phyloP scores from a whole-genome alignment of 2,329 filamentous ascomycete species.

The Pestalotiopsis sp. region DNA sequence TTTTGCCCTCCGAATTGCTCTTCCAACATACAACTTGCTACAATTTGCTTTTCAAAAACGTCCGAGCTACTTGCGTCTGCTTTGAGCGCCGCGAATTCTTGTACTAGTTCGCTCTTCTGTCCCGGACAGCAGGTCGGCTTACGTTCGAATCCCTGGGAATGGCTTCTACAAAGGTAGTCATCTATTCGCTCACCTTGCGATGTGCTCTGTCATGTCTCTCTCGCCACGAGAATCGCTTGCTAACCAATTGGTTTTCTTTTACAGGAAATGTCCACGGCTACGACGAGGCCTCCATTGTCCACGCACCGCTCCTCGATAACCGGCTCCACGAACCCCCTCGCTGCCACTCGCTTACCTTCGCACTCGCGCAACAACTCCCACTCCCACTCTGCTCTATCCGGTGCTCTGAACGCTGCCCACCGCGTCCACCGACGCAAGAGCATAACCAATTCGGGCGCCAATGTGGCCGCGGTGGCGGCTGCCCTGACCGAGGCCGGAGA shows the following conservation, averaged over 20 bases:
- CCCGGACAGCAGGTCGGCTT: slow-evolving; percentile 10
- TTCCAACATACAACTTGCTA: neutral
- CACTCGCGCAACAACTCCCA: slow-evolving; percentile 76
- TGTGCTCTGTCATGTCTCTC: slow-evolving; percentile 22
- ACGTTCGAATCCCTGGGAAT: slow-evolving; percentile 44
- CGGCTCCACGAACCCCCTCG: slow-evolving; percentile 58
- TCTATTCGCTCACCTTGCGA: slow-evolving; percentile 20
- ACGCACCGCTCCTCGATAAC: slow-evolving; percentile 64
- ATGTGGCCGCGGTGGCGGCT: slow-evolving; percentile 75
- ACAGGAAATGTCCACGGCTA: slow-evolving; percentile 67
- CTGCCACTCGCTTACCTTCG: slow-evolving; percentile 58
- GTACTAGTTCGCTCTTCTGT: neutral
- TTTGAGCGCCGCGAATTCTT: neutral
- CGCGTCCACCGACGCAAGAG: slow-evolving; percentile 93
- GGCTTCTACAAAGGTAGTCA: slow-evolving; percentile 64
- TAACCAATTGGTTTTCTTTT: slow-evolving; percentile 33
- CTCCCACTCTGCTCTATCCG: slow-evolving; percentile 79
- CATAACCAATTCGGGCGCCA: slow-evolving; percentile 75
- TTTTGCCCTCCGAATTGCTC: slow-evolving; percentile 13
- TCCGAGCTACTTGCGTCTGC: slow-evolving; percentile 19
- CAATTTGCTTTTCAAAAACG: slow-evolving; percentile 13
- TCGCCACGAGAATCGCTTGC: slow-evolving; percentile 32
- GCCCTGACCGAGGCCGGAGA: slow-evolving; percentile 70
- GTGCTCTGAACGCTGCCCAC: slow-evolving; percentile 77
- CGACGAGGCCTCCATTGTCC: slow-evolving; percentile 65